Percentiles rank a stretch among this genome's conserved stretches.
phyloP scores from a whole-genome alignment of 768 basidiomycete genomes.

The Boletus edulis region DNA sequence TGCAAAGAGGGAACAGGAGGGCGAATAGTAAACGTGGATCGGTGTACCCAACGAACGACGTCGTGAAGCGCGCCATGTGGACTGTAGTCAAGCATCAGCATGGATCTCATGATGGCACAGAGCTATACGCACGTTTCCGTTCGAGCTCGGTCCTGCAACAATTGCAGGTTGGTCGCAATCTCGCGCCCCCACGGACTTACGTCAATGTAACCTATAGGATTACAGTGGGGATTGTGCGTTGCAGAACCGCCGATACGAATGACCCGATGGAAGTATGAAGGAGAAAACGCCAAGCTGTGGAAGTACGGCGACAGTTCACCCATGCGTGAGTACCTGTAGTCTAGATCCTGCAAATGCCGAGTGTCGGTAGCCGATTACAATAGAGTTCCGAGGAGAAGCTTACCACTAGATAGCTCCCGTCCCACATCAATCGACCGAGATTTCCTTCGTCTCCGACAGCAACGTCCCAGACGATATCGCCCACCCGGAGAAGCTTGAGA shows the following conservation, averaged over 20 bases:
- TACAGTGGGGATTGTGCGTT: conserved; percentile 43
- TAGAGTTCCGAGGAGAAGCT: conserved; percentile 29
- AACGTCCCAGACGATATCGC: conserved; percentile 85
- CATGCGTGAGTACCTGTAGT: conserved; percentile 72
- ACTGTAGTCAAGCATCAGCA: conserved; percentile 35
- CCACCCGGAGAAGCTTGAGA: conserved; percentile 57
- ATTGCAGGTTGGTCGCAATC: conserved; percentile 67
- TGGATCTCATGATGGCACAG: not conserved
- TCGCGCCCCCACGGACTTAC: conserved; percentile 77
- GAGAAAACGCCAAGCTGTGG: conserved; percentile 76
- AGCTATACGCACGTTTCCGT: conserved; percentile 70
- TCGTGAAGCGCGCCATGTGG: conserved; percentile 78
- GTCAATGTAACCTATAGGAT: conserved; percentile 71
- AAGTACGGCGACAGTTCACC: conserved; percentile 82
- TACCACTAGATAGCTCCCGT: conserved; percentile 85
- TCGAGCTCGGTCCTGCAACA: conserved; percentile 72
- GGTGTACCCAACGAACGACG: conserved; percentile 83
- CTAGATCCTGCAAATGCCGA: conserved; percentile 62
- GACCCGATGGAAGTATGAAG: conserved; percentile 87
- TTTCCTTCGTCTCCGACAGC: conserved; percentile 87
- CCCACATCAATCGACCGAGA: conserved; percentile 81
- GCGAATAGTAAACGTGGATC: conserved; percentile 70
- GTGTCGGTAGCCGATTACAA: not conserved
- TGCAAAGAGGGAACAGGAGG: conserved; percentile 39
- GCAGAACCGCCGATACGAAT: conserved; percentile 51